Evolutionary conservation across 73 alveolate species (phyloP), one percentile per base, ranked within the genome.

Genomic region (Blepharisma japonicum): DNA sequence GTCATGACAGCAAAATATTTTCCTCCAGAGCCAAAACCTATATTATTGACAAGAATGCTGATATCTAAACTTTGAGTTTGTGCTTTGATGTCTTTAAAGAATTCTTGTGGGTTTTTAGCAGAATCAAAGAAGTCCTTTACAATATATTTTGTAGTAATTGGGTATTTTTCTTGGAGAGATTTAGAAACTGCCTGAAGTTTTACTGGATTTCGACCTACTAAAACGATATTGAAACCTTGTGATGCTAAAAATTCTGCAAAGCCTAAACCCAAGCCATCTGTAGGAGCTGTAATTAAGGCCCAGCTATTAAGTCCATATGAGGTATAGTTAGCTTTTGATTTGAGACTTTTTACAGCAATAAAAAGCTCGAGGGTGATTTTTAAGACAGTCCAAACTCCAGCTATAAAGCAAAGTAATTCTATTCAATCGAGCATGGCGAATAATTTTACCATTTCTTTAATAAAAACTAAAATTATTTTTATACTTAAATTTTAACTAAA

Each of bases 211-310:
- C 86, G 68, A 0, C 81, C 80, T 4, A 51, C 55, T 23, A 50
- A 71, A 6, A 51, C 81, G 0, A 78, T 45, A 8, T 78, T 78
- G 48, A 78, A 78, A 11, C 86, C 86, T 32, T 42, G 45, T 42
- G 14, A 23, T 1, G 86, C 86, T 7, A 78, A 39, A 20, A 7
- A 55, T 48, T 68, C 71, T 18, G 86, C 80, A 32, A 42, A 78
- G 71, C 82, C 86, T 67, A 11, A 7, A 45, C 86, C 86, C 27
- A 78, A 32, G 14, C 86, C 86, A 68, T 78, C 86, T 9, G 86
- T 56, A 7, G 79, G 47, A 2, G 80, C 86, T 8, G 86, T 78
- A 23, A 78, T 45, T 18, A 78, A 6, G 2, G 81, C 86, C 80
- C 80, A 70, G 61, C 42, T 32, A 32, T 32, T 32, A 32, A 32